Conservation (phyloP, 2,329 filamentous ascomycete species). For the Talaromyces pinophilus region DNA sequence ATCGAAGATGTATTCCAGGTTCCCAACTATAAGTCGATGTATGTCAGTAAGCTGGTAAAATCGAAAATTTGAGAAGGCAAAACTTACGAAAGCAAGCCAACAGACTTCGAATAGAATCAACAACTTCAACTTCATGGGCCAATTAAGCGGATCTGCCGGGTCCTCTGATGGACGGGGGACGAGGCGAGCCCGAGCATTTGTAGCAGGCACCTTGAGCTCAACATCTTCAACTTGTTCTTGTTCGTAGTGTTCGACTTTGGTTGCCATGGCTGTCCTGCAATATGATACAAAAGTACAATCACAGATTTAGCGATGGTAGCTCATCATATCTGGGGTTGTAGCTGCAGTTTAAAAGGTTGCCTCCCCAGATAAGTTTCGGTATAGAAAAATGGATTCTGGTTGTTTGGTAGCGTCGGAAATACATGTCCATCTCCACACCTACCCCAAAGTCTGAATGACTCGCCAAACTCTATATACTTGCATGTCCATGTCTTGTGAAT, state of each 20-base stretch:
- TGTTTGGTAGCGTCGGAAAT: not conserved
- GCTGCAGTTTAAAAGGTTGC: not conserved
- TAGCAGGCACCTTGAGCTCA: constrained; percentile 1
- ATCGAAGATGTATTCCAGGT: constrained; percentile 15
- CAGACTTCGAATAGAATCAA: constrained; percentile 13
- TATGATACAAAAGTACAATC: not conserved
- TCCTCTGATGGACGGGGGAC: constrained; percentile 17
- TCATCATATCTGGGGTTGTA: not conserved
- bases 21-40: not conserved
- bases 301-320: not conserved
- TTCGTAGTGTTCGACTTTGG: constrained; percentile 9
- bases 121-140: constrained; percentile 13
- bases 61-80: not conserved
- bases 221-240: constrained; percentile 17
- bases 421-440: constrained; percentile 7
- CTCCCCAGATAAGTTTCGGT: not conserved
- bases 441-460: not conserved
- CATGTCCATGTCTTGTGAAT: too few relatives aligned
- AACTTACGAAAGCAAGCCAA: constrained; percentile 17
- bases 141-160: constrained; percentile 14
- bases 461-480: not conserved
- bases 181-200: not conserved
- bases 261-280: constrained; percentile 5
- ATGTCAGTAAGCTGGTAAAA: not conserved
- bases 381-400: not conserved